Evolutionary conservation across 257 asterid genomes (phyloP).

Genomic region (Solanum acaule): DNA sequence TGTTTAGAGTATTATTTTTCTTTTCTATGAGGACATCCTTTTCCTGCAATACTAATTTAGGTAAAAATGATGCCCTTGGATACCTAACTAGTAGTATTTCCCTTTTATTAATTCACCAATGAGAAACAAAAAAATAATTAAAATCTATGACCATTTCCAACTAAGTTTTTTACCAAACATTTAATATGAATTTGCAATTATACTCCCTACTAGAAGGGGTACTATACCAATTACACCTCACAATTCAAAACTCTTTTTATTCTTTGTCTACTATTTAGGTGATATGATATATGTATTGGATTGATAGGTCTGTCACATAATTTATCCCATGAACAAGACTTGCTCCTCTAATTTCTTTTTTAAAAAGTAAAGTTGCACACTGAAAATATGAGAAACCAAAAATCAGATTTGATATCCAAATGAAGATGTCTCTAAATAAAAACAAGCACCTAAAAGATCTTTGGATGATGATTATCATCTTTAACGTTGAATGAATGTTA

Average conservation of each 20-base stretch:
- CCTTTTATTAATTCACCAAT: no score
- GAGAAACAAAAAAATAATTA: not conserved
- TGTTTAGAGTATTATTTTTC: no score
- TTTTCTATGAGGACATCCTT: no score
- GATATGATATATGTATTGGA: not conserved
- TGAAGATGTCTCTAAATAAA: not conserved
- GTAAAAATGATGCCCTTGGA: no score
- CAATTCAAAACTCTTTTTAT: no score
- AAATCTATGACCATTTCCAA: not conserved
- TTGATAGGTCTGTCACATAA: not conserved
- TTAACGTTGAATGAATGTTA: not conserved
- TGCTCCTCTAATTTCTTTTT: not conserved
- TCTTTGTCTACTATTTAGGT: not conserved
- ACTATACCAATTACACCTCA: not conserved
- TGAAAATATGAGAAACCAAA: not conserved
- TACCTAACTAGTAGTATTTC: no score
- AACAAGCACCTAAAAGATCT: not conserved
- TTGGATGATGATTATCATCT: not conserved
- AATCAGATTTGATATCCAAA: not conserved
- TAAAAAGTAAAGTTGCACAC: not conserved
- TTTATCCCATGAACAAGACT: not conserved
- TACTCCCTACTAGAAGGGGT: not conserved
- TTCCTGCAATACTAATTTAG: no score
- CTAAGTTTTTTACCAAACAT: not conserved
- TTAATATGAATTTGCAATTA: not conserved